Evolutionary conservation across 352 stramenopile genomes (phyloP).

Genomic region (Globisporangium mamillatum): DNA sequence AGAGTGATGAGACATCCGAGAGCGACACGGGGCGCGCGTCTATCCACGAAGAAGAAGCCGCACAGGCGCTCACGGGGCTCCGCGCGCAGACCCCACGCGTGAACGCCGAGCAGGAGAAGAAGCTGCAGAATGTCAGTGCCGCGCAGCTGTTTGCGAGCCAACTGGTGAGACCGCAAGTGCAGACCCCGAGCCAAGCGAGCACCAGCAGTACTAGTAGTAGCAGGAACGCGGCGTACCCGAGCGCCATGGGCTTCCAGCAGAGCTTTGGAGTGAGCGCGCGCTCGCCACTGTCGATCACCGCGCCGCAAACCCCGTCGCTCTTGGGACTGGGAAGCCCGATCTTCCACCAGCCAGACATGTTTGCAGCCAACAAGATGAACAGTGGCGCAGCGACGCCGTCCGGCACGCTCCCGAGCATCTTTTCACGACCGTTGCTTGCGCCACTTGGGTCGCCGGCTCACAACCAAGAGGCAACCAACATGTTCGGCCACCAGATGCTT

Average conservation of each 20-base stretch:
- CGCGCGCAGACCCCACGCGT: constrained; percentile 26
- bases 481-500: constrained; percentile 9
- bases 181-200: constrained; percentile 4
- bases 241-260: constrained; percentile 14
- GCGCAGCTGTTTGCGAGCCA: constrained; percentile 14
- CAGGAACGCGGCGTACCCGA: constrained; percentile 16
- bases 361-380: constrained; percentile 15
- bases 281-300: constrained; percentile 47
- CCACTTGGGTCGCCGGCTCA: constrained; percentile 30
- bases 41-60: constrained; percentile 61
- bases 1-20: constrained; percentile 18
- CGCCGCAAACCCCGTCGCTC: constrained; percentile 25
- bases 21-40: constrained; percentile 19
- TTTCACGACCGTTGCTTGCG: constrained; percentile 38
- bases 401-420: constrained; percentile 43
- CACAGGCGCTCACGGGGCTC: constrained; percentile 70
- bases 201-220: background rate
- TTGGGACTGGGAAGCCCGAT: constrained; percentile 25
- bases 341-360: constrained; percentile 37
- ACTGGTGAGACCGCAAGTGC: constrained; percentile 4
- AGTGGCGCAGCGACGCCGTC: constrained; percentile 21
- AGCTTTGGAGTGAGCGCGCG: constrained; percentile 15
- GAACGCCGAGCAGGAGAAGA: constrained; percentile 17
- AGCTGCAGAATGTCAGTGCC: constrained; percentile 12
- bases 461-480: background rate